A percentile compares a stretch with the other conserved stretches of the same genome.
phyloP scores from a whole-genome alignment of 441 rosid genomes.

The Populus hybrid region DNA sequence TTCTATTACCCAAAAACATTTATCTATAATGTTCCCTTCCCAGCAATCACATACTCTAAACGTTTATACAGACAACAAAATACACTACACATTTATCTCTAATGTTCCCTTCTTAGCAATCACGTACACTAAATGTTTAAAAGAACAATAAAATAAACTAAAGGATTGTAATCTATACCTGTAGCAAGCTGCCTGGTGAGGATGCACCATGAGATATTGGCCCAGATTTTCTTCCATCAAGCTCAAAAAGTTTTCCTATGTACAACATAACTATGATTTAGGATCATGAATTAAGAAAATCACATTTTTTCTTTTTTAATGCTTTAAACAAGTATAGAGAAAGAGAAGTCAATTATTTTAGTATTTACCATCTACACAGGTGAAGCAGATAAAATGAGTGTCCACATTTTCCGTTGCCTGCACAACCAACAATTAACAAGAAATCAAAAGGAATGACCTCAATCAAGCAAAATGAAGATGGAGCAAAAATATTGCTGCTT shows the following conservation, averaged over 20 bases:
- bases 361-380: constrained; percentile 72
- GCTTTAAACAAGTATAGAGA: neutral
- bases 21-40: neutral
- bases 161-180: constrained; percentile 37
- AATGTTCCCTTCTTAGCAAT: no score
- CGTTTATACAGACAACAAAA: neutral
- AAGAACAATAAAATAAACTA: neutral
- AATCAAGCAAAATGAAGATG: constrained; percentile 3
- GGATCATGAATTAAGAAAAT: no score
- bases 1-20: neutral
- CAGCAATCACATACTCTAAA: neutral
- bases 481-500: neutral
- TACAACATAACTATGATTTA: constrained; percentile 6
- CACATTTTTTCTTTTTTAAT: neutral
- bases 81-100: neutral
- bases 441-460: neutral
- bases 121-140: no score
- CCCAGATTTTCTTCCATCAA: constrained; percentile 86
- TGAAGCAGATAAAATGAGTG: constrained; percentile 82
- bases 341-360: constrained; percentile 6
- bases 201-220: constrained; percentile 77
- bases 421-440: constrained; percentile 12
- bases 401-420: constrained; percentile 75
- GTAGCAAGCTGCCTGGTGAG: constrained; percentile 60
- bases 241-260: constrained; percentile 83